Evolutionary conservation across 306 rosid genomes (phyloP).

Genomic region (Vigna angularis): DNA sequence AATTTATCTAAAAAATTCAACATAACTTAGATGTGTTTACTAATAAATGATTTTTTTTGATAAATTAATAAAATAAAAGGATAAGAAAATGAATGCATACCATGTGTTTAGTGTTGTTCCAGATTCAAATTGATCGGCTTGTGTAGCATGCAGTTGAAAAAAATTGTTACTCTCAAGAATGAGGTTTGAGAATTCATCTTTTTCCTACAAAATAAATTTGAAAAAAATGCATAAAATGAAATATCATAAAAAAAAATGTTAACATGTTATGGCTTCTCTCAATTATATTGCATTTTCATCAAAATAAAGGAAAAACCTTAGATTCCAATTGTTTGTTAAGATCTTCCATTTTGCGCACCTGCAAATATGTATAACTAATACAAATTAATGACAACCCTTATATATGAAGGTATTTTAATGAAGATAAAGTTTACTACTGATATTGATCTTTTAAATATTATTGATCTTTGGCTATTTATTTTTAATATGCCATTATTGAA

Average conservation of each 20-base stretch:
- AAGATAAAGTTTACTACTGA: no score
- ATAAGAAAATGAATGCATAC: slow-evolving; percentile 26
- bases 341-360: slow-evolving; percentile 64
- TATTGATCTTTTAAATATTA: no score
- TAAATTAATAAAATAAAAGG: not conserved
- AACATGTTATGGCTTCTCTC: not conserved
- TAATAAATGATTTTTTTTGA: not conserved
- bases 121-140: slow-evolving; percentile 30
- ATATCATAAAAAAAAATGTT: not conserved
- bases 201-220: slow-evolving; percentile 52
- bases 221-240: not conserved
- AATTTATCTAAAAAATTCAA: not conserved
- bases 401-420: no score
- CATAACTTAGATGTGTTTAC: not conserved
- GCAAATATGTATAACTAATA: not conserved
- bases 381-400: not conserved
- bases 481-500: no score
- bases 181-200: slow-evolving; percentile 32
- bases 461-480: no score
- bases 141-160: slow-evolving; percentile 21
- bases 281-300: not conserved
- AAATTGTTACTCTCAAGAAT: not conserved
- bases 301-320: slow-evolving; percentile 56
- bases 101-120: slow-evolving; percentile 38
- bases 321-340: slow-evolving; percentile 58